phyloP scores from a whole-genome alignment of 345 rosid species.

The Chamaenerion angustifolium region DNA sequence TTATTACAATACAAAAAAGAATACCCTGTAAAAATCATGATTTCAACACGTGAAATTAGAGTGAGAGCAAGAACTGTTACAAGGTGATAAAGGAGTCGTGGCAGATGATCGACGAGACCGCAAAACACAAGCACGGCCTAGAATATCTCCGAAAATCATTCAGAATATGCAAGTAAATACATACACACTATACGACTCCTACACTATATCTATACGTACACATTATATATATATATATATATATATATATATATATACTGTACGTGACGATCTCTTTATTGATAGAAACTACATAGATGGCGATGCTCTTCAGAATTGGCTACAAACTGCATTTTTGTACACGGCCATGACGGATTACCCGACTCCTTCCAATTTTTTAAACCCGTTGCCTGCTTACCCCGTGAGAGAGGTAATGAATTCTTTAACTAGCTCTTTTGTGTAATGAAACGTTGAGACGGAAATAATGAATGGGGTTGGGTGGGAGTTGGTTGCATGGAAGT shows the following conservation, averaged over 20 bases:
- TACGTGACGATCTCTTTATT: neutral
- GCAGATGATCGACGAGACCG: constrained; percentile 23
- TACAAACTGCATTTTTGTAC: constrained; percentile 23
- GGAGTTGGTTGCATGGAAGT: too few relatives aligned
- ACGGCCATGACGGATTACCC: constrained; percentile 69
- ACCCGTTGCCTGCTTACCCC: constrained; percentile 47
- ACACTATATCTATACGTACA: too few relatives aligned
- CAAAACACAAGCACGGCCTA: constrained; percentile 17
- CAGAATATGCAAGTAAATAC: constrained; percentile 34
- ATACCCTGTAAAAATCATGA: too few relatives aligned
- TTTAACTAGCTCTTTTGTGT: too few relatives aligned
- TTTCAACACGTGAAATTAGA: constrained; percentile 9
- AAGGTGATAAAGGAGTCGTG: constrained; percentile 40
- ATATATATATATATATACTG: neutral
- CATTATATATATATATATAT: neutral
- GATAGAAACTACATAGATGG: constrained; percentile 22
- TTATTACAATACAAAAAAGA: too few relatives aligned
- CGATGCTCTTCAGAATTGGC: constrained; percentile 17
- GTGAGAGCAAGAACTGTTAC: constrained; percentile 48
- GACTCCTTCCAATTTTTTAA: constrained; percentile 33
- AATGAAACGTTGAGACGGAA: too few relatives aligned
- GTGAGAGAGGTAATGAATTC: constrained; percentile 29
- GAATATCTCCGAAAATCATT: constrained; percentile 28
- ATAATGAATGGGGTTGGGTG: too few relatives aligned
- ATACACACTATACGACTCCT: too few relatives aligned